Evolutionary conservation across 2,329 filamentous ascomycete species (phyloP).

Genomic region (Acrocalymma vagum): DNA sequence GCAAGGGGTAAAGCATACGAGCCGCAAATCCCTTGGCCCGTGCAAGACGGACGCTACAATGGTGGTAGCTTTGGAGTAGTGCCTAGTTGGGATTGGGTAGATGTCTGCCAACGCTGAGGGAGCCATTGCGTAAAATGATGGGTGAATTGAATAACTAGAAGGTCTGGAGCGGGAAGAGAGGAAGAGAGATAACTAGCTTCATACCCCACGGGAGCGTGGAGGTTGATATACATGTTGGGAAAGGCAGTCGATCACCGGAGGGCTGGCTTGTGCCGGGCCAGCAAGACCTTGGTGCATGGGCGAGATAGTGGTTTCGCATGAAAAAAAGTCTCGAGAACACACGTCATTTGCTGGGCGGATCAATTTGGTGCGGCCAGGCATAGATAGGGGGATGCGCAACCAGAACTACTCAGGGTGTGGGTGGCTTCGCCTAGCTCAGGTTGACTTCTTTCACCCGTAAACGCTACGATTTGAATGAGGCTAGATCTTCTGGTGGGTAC

Average conservation of each 20-base stretch:
- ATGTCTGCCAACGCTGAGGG: constrained; percentile 50
- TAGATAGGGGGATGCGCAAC: constrained; percentile 42
- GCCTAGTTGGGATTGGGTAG: constrained; percentile 48
- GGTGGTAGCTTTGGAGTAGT: constrained; percentile 46
- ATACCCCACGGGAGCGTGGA: constrained; percentile 49
- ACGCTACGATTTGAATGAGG: constrained; percentile 38
- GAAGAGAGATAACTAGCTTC: constrained; percentile 36
- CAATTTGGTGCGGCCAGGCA: constrained; percentile 46
- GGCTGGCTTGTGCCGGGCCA: constrained; percentile 37
- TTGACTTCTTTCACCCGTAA: constrained; percentile 46
- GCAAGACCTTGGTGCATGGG: constrained; percentile 45
- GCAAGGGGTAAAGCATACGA: constrained; percentile 47
- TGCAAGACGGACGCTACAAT: constrained; percentile 52
- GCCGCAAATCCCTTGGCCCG: constrained; percentile 53
- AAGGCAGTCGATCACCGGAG: constrained; percentile 34
- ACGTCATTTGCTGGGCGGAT: constrained; percentile 50
- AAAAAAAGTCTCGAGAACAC: constrained; percentile 37
- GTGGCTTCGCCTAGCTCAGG: constrained; percentile 40
- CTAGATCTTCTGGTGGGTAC: constrained; percentile 43
- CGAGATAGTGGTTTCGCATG: constrained; percentile 45
- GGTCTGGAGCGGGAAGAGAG: constrained; percentile 28
- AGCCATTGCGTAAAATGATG: constrained; percentile 48
- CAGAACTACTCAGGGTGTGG: constrained; percentile 34
- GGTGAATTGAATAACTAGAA: constrained; percentile 22
- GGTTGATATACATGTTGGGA: constrained; percentile 47